phyloP scores from a whole-genome alignment of 1,139 yeast species.

The Candida sp. region DNA sequence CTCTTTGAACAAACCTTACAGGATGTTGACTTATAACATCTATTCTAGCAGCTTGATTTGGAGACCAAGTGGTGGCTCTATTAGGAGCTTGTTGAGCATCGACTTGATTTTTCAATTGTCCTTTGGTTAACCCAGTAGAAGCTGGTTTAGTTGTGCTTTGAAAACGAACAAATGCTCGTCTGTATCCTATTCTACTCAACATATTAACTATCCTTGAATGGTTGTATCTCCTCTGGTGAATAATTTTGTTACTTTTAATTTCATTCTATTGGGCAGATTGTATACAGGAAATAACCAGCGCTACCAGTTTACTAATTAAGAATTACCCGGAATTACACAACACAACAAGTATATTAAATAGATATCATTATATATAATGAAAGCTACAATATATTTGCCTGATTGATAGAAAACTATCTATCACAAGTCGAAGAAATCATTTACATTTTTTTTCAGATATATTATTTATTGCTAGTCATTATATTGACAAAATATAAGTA shows the following conservation, averaged over 20 bases:
- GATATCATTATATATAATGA: no score
- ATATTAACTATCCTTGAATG: background rate
- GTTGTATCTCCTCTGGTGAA: background rate
- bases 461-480: no score
- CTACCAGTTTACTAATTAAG: background rate
- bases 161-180: conserved; percentile 3
- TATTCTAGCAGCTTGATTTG: conserved; percentile 59
- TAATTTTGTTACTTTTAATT: background rate
- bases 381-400: no score
- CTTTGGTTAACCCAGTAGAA: conserved; percentile 34
- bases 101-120: conserved; percentile 31
- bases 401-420: no score
- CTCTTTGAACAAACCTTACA: conserved; percentile 66
- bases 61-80: conserved; percentile 67
- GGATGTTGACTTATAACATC: conserved; percentile 58
- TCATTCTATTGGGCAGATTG: background rate
- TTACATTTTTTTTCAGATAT: no score
- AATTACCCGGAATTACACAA: background rate
- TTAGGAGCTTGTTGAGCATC: conserved; percentile 70
- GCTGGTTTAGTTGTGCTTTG: conserved; percentile 2
- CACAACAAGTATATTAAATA: background rate
- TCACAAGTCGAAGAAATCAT: no score
- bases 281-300: background rate
- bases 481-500: no score
- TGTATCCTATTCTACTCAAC: conserved; percentile 1